Evolutionary conservation across 352 stramenopile species (phyloP).

Genomic region (Globisporangium cylindrosporum): DNA sequence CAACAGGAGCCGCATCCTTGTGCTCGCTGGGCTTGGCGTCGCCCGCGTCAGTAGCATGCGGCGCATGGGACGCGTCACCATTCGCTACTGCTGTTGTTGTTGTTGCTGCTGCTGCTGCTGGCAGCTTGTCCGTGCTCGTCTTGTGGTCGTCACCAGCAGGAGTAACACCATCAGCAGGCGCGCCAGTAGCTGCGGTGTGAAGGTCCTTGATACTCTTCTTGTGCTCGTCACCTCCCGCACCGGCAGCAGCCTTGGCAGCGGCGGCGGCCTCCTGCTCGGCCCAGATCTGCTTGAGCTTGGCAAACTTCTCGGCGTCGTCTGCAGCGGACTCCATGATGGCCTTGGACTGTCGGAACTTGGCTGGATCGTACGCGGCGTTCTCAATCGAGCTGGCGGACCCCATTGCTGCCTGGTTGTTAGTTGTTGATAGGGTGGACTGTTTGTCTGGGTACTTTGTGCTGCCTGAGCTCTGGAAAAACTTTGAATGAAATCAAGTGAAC

Average conservation of each 20-base stretch:
- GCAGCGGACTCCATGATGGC: conserved; percentile 53
- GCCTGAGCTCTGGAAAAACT: background rate
- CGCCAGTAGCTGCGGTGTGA: conserved; percentile 2
- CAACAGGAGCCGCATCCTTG: background rate
- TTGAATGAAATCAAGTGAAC: conserved; percentile 6
- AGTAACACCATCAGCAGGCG: conserved; percentile 8
- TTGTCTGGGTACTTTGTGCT: background rate
- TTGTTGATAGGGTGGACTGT: background rate
- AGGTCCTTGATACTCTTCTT: conserved; percentile 40
- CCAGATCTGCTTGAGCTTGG: conserved; percentile 71
- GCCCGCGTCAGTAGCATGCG: background rate
- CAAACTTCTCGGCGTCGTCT: conserved; percentile 68
- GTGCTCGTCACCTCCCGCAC: conserved; percentile 19
- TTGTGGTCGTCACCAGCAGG: conserved; percentile 1
- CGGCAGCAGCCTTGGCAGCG: background rate
- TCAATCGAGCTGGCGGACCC: conserved; percentile 53
- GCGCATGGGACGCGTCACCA: background rate
- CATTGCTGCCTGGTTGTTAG: conserved; percentile 24
- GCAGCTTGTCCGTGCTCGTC: conserved; percentile 1
- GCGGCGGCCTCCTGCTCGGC: conserved; percentile 20
- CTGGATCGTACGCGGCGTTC: conserved; percentile 49
- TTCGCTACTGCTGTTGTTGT: no score
- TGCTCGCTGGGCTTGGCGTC: background rate
- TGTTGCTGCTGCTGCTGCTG: background rate
- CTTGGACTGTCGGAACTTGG: conserved; percentile 72